Conservation (phyloP, 2,329 filamentous ascomycete genomes). For the Cryphonectria parasitica region DNA sequence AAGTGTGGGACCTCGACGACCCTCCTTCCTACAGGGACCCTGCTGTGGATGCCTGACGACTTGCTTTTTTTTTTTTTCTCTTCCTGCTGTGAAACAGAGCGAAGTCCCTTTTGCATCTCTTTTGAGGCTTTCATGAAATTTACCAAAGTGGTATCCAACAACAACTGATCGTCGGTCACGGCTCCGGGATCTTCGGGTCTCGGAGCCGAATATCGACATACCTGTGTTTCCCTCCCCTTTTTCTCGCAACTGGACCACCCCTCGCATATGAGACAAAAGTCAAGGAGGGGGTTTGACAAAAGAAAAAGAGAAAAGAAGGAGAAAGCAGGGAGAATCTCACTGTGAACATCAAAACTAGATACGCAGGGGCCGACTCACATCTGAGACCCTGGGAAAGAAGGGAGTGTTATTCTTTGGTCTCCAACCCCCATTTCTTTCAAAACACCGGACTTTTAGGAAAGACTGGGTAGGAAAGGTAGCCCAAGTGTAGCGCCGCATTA, state of each 20-base stretch:
- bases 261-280: slow-evolving; percentile 1
- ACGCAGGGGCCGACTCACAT: not conserved
- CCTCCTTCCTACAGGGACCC: not conserved
- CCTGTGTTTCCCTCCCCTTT: not conserved
- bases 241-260: no score
- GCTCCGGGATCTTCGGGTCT: not conserved
- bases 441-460: not conserved
- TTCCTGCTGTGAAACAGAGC: no score
- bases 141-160: not conserved
- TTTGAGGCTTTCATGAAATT: no score
- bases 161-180: not conserved
- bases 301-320: not conserved
- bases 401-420: not conserved
- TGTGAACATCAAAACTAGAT: not conserved
- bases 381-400: not conserved
- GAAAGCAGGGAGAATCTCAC: not conserved
- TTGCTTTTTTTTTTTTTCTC: no score
- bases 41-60: not conserved
- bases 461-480: not conserved
- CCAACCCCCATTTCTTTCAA: not conserved
- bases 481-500: not conserved
- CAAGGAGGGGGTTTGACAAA: not conserved
- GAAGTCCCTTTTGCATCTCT: no score
- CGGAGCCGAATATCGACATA: not conserved
- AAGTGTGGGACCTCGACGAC: not conserved